Percentiles rank a stretch among this genome's conserved stretches.
Conservation (phyloP, 495 filamentous ascomycete genomes). For the Hypoxylon perforatum region DNA sequence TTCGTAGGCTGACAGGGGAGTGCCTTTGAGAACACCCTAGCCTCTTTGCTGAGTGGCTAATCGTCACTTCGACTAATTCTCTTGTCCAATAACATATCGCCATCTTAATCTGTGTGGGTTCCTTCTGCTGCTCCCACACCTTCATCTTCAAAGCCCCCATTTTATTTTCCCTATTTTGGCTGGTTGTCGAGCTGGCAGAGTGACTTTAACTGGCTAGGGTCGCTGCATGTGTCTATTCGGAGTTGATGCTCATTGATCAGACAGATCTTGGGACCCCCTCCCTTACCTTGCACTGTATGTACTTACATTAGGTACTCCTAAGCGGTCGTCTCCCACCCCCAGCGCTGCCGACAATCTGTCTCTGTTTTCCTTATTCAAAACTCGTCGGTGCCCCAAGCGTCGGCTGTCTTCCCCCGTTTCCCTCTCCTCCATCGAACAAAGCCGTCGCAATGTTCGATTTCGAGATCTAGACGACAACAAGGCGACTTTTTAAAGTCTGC, state of each 20-base stretch:
- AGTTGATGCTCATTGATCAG: conserved; percentile 19
- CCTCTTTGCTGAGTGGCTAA: conserved; percentile 25
- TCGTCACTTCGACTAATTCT: conserved; percentile 15
- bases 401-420: conserved; percentile 45
- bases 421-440: conserved; percentile 57
- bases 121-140: no score
- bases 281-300: conserved; percentile 14
- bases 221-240: conserved; percentile 17
- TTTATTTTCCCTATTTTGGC: conserved; percentile 24
- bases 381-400: conserved; percentile 55
- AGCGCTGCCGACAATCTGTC: conserved; percentile 19
- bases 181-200: conserved; percentile 14
- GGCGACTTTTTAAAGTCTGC: conserved; percentile 61
- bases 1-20: conserved; percentile 20
- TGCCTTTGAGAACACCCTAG: conserved; percentile 11
- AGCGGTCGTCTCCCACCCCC: conserved; percentile 10
- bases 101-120: not conserved
- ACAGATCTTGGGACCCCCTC: conserved; percentile 14
- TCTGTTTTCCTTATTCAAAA: conserved; percentile 54
- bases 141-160: not conserved
- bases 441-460: conserved; percentile 58
- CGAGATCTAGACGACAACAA: conserved; percentile 56
- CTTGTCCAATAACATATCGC: conserved; percentile 4
- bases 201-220: not conserved
- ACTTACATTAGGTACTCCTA: not conserved